Conservation (phyloP, 73 alveolate genomes). For the Paramecium tetraurelia region DNA sequence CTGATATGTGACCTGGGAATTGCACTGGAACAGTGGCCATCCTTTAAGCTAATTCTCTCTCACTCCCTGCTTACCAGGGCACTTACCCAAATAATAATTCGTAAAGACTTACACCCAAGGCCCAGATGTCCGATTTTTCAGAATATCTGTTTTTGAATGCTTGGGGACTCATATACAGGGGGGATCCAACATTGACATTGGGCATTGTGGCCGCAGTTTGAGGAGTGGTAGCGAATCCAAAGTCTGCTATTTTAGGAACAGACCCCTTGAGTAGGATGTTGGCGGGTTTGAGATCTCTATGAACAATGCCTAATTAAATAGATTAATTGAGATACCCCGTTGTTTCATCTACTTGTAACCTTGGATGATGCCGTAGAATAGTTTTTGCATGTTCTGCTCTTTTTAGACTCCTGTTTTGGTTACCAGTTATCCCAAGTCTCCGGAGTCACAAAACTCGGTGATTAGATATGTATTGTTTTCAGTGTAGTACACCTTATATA, state of each 20-base stretch:
- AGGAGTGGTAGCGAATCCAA: constrained; percentile 58
- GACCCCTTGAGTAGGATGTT: constrained; percentile 43
- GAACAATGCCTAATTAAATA: constrained; percentile 42
- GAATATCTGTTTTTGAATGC: constrained; percentile 53
- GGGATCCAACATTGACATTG: constrained; percentile 59
- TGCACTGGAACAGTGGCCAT: background rate
- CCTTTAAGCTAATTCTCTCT: constrained; percentile 41
- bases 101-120: constrained; percentile 50
- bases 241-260: constrained; percentile 57
- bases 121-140: constrained; percentile 61
- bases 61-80: constrained; percentile 58
- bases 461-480: constrained; percentile 40
- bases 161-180: constrained; percentile 56
- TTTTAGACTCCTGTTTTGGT: background rate
- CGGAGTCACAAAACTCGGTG: constrained; percentile 55
- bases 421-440: constrained; percentile 16
- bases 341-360: constrained; percentile 39
- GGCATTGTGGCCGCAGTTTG: background rate
- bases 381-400: background rate
- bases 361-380: constrained; percentile 22
- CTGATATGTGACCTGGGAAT: constrained; percentile 43
- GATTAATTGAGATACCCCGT: background rate
- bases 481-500: constrained; percentile 26
- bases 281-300: constrained; percentile 63
- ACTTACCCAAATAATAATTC: constrained; percentile 45